A percentile compares a stretch with the other conserved stretches of the same genome.
phyloP scores from a whole-genome alignment of 2,329 filamentous ascomycete genomes.

The Aspergillus quadrilineatus region DNA sequence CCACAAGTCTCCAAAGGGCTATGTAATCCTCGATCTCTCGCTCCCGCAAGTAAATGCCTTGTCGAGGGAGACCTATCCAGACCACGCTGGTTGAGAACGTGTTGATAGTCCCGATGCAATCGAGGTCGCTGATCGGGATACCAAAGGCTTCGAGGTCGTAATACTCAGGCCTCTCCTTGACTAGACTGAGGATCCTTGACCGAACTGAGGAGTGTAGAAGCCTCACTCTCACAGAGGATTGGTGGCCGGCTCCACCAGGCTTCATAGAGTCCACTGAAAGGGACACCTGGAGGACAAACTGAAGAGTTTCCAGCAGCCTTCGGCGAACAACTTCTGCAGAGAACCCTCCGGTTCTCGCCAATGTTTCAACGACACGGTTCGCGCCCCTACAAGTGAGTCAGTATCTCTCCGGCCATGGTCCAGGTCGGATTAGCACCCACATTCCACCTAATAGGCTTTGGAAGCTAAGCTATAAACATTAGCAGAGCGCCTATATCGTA shows the following conservation, averaged over 20 bases:
- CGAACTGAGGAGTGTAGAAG: conserved; percentile 69
- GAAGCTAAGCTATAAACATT: conserved; percentile 27
- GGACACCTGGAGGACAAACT: conserved; percentile 72
- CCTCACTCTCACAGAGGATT: conserved; percentile 65
- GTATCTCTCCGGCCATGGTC: background rate
- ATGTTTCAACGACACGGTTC: conserved; percentile 70
- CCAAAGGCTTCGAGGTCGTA: conserved; percentile 61
- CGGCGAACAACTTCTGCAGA: conserved; percentile 64
- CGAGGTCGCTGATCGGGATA: conserved; percentile 72
- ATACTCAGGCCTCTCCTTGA: conserved; percentile 58
- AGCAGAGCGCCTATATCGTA: background rate
- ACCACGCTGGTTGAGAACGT: conserved; percentile 68
- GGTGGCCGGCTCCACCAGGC: conserved; percentile 66
- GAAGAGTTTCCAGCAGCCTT: conserved; percentile 70
- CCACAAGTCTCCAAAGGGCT: conserved; percentile 74
- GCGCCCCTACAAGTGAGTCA: conserved; percentile 53
- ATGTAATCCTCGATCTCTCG: conserved; percentile 69
- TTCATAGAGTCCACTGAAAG: conserved; percentile 63
- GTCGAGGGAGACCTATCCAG: conserved; percentile 68
- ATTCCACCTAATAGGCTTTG: conserved; percentile 32
- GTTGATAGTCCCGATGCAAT: conserved; percentile 69
- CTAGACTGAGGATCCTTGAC: conserved; percentile 62
- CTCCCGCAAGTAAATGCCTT: conserved; percentile 65
- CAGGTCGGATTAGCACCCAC: conserved; percentile 18
- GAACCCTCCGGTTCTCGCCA: conserved; percentile 73